These are phyloP conservation scores for Coniochaeta prunicola DNA, from an alignment of 2,329 filamentous ascomycete species.

Conservation along the genomic window DNA sequence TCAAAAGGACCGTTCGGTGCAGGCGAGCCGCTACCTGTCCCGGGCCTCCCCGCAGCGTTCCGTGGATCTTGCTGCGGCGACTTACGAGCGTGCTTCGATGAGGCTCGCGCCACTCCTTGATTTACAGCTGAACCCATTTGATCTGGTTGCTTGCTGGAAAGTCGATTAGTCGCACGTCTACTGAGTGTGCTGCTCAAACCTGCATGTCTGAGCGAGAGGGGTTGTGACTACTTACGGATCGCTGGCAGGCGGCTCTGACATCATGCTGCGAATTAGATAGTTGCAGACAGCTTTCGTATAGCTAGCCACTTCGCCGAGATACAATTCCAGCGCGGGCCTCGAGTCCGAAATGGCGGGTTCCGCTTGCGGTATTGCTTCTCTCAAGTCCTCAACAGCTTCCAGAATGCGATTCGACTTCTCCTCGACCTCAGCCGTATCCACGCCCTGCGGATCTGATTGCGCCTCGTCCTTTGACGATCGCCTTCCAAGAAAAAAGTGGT, in stretches of 20 bases:
- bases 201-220: not conserved
- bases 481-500: not conserved
- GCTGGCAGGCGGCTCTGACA: not conserved
- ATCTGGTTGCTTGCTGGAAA: not conserved
- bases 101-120: not conserved
- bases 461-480: conserved; percentile 3
- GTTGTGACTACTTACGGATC: not conserved
- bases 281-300: not conserved
- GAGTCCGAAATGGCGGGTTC: not conserved
- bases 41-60: not conserved
- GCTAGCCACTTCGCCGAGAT: not conserved
- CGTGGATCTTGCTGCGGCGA: not conserved
- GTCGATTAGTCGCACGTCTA: not conserved
- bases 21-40: not conserved
- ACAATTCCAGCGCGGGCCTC: not conserved
- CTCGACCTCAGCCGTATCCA: not conserved
- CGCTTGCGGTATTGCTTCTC: not conserved
- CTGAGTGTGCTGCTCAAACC: not conserved
- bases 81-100: not conserved
- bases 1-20: not conserved
- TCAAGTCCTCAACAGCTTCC: not conserved
- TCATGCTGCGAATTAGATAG: not conserved
- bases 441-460: not conserved
- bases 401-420: not conserved
- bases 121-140: not conserved